Percentiles rank a stretch among this genome's conserved stretches.
phyloP scores from a whole-genome alignment of 2,329 filamentous ascomycete species.

The Conoideocrella luteorostrata region DNA sequence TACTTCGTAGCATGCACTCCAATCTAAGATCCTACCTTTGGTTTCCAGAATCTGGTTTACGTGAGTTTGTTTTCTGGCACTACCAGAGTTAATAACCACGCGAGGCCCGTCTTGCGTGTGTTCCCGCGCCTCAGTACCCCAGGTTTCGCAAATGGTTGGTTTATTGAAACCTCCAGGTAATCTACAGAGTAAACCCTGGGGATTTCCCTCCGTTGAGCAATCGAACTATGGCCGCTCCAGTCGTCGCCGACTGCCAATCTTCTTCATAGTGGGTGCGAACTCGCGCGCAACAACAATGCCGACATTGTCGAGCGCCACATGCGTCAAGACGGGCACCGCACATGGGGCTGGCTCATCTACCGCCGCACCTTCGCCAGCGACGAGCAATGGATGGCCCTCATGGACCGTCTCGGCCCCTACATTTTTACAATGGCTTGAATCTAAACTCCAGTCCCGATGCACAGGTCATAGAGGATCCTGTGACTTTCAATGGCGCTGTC shows the following conservation, averaged over 20 bases:
- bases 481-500: neutral
- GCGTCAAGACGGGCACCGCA: conserved; percentile 1
- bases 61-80: too few species aligned
- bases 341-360: conserved; percentile 2
- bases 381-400: neutral
- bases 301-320: conserved; percentile 1
- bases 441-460: neutral
- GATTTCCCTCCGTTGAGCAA: neutral
- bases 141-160: too few species aligned
- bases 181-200: too few species aligned
- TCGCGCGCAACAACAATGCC: neutral
- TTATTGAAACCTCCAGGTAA: too few species aligned
- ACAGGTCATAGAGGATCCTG: neutral
- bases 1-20: too few species aligned
- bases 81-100: too few species aligned
- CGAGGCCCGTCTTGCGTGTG: too few species aligned
- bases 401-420: neutral
- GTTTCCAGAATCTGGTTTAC: too few species aligned
- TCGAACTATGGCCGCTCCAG: neutral
- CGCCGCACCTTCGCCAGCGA: conserved; percentile 2
- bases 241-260: conserved; percentile 1
- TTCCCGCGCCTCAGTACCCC: too few species aligned
- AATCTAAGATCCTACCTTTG: too few species aligned
- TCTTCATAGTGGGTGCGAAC: neutral
- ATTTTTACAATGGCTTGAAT: neutral